Base-by-base conservation (phyloP, 2,329 filamentous ascomycete species). In the Paraconiothyrium sp. region DNA sequence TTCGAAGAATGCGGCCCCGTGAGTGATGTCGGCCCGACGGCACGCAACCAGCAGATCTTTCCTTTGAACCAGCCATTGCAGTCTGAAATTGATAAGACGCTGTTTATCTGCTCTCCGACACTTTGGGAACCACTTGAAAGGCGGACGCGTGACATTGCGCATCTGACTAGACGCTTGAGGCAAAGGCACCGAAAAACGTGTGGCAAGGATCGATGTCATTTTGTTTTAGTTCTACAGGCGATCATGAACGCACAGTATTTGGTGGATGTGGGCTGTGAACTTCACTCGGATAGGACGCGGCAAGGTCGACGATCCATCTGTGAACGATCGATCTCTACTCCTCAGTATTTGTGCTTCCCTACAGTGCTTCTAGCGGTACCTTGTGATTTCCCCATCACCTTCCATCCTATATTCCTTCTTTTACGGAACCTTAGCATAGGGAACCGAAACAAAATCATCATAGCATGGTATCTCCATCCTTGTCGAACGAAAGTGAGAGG, bases 31-130 rank as follows among this genome's bases (percentile, higher is more conserved):
- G 43, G 50, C 13, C 16, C n/a, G 13, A 13, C 14, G 27, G 41
- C 5, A 41, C 10, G 11, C 49, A 34, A 13, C 10, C 13, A 43
- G 56, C 27, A 52, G 60, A 63, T 60, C 61, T 50, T 43, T 47
- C 46, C 60, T 52, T 58, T 30, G n/a, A 55, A 48, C 49, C 41
- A 58, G 61, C 6, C 55, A 58, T 58, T 54, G 10, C 24, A 13
- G 61, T 63, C 39, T 48, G 54, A 46, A 13, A 14, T 57, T 54
- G 34, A 63, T 54, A 41, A 7, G 6, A n/a, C n/a, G 39, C 13
- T 16, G 13, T n/a, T 16, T 16, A n/a, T 41, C 39, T 20, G 20
- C 0, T 41, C 8, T 16, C 16, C 27, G 27, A 30, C 6, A 6
- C 4, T 30, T 2, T 30, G 27, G 27, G 6, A 30, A 30, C 27